Percentiles rank a stretch among this genome's conserved stretches.
These are phyloP conservation scores for Komagataella pastoris DNA, from an alignment of 805 yeast genomes.

Conservation along the genomic window DNA sequence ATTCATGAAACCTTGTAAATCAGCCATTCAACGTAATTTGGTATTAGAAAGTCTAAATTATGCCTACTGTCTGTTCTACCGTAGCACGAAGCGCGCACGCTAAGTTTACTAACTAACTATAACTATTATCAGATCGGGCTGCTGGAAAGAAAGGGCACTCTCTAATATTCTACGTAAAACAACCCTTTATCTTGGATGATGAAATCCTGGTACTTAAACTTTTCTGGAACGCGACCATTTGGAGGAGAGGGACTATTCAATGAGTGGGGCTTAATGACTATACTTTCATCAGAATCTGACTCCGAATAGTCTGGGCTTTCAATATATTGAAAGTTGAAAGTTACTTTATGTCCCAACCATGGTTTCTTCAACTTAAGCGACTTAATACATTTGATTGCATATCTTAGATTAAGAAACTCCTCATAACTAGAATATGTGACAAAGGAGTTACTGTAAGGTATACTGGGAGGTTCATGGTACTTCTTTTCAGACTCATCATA, in stretches of 20 bases:
- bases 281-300: background rate
- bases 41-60: no score
- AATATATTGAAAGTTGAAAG: background rate
- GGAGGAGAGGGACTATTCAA: background rate
- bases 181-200: background rate
- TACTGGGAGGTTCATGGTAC: background rate
- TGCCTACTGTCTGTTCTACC: background rate
- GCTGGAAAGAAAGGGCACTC: background rate
- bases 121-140: background rate
- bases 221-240: background rate
- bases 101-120: background rate
- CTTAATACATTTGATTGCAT: conserved; percentile 1
- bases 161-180: background rate
- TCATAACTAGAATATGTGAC: background rate
- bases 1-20: background rate
- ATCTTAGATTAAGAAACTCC: conserved; percentile 1
- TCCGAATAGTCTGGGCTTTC: background rate
- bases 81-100: background rate
- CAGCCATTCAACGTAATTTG: background rate
- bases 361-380: conserved; percentile 1
- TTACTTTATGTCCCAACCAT: conserved; percentile 1
- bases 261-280: background rate
- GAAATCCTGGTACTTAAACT: background rate
- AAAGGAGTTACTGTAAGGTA: background rate
- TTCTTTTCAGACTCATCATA: background rate